These are phyloP conservation scores for Marasmius sp. DNA, from an alignment of 1,284 basidiomycete species.

Conservation along the genomic window DNA sequence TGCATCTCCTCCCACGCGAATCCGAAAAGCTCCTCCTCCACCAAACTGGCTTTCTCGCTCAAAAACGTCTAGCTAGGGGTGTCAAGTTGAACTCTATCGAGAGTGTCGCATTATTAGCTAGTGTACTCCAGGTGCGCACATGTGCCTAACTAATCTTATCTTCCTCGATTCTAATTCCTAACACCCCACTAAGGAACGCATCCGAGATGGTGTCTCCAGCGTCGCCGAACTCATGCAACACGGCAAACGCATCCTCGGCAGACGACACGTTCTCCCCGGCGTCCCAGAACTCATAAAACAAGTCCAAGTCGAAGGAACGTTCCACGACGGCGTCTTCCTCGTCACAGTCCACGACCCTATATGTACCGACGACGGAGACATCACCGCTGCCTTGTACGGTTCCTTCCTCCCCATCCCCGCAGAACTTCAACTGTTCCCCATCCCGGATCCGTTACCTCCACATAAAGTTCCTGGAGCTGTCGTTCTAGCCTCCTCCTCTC, in stretches of 20 bases:
- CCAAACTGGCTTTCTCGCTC: slow-evolving; percentile 84
- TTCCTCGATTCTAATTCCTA: too few relatives aligned
- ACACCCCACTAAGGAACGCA: slow-evolving; percentile 58
- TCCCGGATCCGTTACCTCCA: slow-evolving; percentile 46
- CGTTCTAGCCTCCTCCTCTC: too few relatives aligned
- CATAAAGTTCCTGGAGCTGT: slow-evolving; percentile 74
- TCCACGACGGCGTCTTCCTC: slow-evolving; percentile 86
- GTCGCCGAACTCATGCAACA: slow-evolving; percentile 92
- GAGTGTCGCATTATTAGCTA: slow-evolving; percentile 87
- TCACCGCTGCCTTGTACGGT: slow-evolving; percentile 85
- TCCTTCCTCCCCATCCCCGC: slow-evolving; percentile 88
- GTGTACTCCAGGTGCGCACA: slow-evolving; percentile 80
- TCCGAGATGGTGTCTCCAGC: slow-evolving; percentile 89
- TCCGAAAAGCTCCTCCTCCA: slow-evolving; percentile 53
- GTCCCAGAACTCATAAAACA: slow-evolving; percentile 72
- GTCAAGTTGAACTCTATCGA: slow-evolving; percentile 86
- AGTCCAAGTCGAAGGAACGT: slow-evolving; percentile 93
- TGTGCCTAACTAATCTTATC: neutral
- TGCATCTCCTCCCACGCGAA: slow-evolving; percentile 52
- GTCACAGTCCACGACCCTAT: slow-evolving; percentile 95
- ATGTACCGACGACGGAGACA: slow-evolving; percentile 78
- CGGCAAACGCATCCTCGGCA: slow-evolving; percentile 87
- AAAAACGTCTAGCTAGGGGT: slow-evolving; percentile 92
- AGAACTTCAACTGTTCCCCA: slow-evolving; percentile 64
- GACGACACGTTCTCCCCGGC: slow-evolving; percentile 86